Evolutionary conservation across 345 rosid species (phyloP), one percentile per base, ranked within the genome.

Genomic region (Pugionium cornutum): DNA sequence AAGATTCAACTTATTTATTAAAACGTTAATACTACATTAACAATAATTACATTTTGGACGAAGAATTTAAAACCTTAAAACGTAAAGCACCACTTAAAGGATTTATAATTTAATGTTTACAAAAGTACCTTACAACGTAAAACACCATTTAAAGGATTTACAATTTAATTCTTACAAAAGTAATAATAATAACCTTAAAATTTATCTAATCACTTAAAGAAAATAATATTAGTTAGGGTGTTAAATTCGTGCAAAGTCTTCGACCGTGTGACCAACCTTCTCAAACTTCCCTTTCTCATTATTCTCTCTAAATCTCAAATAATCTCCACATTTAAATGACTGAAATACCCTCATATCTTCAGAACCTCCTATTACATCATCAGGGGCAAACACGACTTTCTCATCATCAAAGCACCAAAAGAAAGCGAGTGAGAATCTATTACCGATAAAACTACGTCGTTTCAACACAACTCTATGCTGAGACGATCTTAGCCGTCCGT

Each of bases 321-420:
- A 87, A 53, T 84, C 87, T 68, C 67, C 62, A 78, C 95, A 90
- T 2, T 64, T 65, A 69, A 87, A 87, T 53, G 89, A 63, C 53
- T 57, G 66, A 75, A 87, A 87, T n/a, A 70, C 11, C 73, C 95
- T 83, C 18, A 8, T 7, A 31, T 59, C 73, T 7, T 77, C 86
- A 4, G 33, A 31, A 49, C 51, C 65, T 27, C 84, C 81, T n/a
- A 83, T 83, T 33, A 90, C 64, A 9, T 84, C 95, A 56, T 77
- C 78, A 11, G 91, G 92, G 47, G 95, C 85, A 56, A 64, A 62
- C 6, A 88, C 76, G 73, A 73, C 76, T 79, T 84, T 88, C 4
- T 66, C 78, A 66, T 86, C 91, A 27, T 81, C 86, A 29, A 88
- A 90, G 43, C 95, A 82, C 87, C 86, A 88, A 46, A 88, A 86